phyloP scores from a whole-genome alignment of 2,329 filamentous ascomycete genomes.

The Pseudocercospora cruenta region DNA sequence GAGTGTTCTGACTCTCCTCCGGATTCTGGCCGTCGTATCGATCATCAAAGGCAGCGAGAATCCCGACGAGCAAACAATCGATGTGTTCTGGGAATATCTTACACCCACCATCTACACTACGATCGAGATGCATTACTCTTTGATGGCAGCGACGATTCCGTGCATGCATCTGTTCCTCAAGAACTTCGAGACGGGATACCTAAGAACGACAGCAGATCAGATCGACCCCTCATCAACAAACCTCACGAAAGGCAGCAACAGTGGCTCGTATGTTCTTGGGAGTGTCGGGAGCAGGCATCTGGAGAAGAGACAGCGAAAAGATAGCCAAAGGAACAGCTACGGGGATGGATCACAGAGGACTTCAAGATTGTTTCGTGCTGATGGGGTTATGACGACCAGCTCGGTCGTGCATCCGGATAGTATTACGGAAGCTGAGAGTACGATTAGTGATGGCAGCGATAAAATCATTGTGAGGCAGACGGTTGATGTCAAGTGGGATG shows the following conservation, averaged over 20 bases:
- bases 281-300: slow-evolving; percentile 15
- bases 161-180: slow-evolving; percentile 26
- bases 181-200: slow-evolving; percentile 20
- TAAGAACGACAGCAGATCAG: slow-evolving; percentile 20
- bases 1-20: slow-evolving; percentile 10
- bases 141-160: slow-evolving; percentile 26
- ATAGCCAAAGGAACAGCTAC: slow-evolving; percentile 15
- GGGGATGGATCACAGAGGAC: slow-evolving; percentile 6
- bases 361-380: slow-evolving; percentile 8
- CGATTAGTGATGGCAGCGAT: slow-evolving; percentile 19
- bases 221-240: slow-evolving; percentile 9
- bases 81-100: slow-evolving; percentile 20
- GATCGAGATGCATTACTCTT: slow-evolving; percentile 23
- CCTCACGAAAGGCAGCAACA: slow-evolving; percentile 3
- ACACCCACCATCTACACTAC: slow-evolving; percentile 16
- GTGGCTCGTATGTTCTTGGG: slow-evolving; percentile 11
- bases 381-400: slow-evolving; percentile 14
- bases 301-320: background rate
- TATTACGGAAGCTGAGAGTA: slow-evolving; percentile 12
- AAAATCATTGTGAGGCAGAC: slow-evolving; percentile 26
- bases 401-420: slow-evolving; percentile 13
- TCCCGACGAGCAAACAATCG: slow-evolving; percentile 2
- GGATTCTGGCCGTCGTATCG: slow-evolving; percentile 18
- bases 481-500: slow-evolving; percentile 22
- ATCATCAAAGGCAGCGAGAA: slow-evolving; percentile 9